Evolutionary conservation across 768 basidiomycete genomes (phyloP).

Genomic region (Kwoniella sp.): DNA sequence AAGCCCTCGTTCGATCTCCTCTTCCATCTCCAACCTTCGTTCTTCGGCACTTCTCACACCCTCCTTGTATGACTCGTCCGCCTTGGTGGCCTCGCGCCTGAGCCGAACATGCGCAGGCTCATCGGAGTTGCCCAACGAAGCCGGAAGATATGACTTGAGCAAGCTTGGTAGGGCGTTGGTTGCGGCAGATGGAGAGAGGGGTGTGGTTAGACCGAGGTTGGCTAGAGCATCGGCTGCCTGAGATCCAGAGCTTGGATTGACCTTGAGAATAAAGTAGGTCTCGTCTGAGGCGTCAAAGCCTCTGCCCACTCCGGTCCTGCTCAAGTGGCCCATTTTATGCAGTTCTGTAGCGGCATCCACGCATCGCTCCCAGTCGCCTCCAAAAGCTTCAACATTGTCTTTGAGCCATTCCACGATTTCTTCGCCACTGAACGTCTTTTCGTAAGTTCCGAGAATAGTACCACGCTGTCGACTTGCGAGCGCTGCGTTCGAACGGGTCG

Average conservation of each 20-base stretch:
- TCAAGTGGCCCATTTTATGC: conserved; percentile 54
- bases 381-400: conserved; percentile 70
- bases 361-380: conserved; percentile 70
- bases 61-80: conserved; percentile 72
- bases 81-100: conserved; percentile 71
- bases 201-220: conserved; percentile 17
- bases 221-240: conserved; percentile 5
- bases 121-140: conserved; percentile 43
- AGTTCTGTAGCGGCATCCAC: conserved; percentile 67
- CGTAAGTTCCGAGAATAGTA: conserved; percentile 46
- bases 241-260: conserved; percentile 7
- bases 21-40: conserved; percentile 79
- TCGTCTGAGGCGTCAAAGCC: conserved; percentile 51
- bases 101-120: conserved; percentile 69
- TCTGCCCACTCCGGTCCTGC: conserved; percentile 58
- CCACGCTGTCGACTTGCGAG: conserved; percentile 38
- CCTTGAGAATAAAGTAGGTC: conserved; percentile 41
- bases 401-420: conserved; percentile 83
- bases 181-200: conserved; percentile 28
- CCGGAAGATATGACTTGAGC: conserved; percentile 29
- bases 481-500: conserved; percentile 54
- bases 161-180: conserved; percentile 33
- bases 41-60: conserved; percentile 77
- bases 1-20: conserved; percentile 75
- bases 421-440: conserved; percentile 80